Percentiles rank a stretch among this genome's conserved stretches.
Conservation (phyloP, 257 asterid species). For the Solanum bulbocastanum region DNA sequence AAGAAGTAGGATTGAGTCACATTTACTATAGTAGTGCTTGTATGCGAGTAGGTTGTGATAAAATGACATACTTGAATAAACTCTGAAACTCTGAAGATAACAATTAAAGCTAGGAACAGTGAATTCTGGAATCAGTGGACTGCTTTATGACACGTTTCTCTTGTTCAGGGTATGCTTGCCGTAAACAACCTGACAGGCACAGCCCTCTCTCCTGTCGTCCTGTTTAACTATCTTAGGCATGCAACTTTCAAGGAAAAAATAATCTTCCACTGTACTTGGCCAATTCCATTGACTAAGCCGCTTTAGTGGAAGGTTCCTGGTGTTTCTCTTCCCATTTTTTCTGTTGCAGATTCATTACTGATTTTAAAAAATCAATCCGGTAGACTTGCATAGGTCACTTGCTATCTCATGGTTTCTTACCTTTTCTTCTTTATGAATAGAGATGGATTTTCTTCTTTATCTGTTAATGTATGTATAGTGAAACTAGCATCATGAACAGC, state of each 20-base stretch:
- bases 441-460: neutral
- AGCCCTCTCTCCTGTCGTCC: neutral
- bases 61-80: neutral
- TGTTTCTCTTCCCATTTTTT: neutral
- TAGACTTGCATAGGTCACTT: slow-evolving; percentile 4
- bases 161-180: neutral
- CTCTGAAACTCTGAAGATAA: neutral
- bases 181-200: neutral
- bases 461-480: neutral
- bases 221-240: neutral
- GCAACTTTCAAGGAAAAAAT: neutral
- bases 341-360: neutral
- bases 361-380: neutral
- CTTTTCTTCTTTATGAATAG: slow-evolving; percentile 3
- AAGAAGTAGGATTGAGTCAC: neutral
- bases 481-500: neutral
- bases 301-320: neutral
- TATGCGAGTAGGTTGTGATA: neutral
- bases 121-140: neutral
- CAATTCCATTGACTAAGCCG: neutral
- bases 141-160: neutral
- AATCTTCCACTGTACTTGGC: neutral
- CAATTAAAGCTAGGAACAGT: neutral
- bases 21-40: neutral
- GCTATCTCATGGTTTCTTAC: neutral